Conservation (phyloP, 129 eudicot species). For the Heracleum sosnowskyi region DNA sequence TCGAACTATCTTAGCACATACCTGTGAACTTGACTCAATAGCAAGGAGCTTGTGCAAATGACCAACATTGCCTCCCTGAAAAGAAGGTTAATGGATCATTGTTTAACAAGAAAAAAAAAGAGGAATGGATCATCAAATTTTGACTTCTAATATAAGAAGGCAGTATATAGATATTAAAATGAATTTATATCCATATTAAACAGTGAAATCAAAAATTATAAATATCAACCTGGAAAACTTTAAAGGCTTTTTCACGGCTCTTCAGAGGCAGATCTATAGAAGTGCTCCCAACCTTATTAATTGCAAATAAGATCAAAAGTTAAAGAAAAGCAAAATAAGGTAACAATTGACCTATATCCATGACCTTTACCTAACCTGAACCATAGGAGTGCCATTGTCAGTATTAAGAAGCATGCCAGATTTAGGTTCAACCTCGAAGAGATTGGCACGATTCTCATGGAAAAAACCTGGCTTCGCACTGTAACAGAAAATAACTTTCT, state of each 20-base stretch:
- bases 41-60: slow-evolving; percentile 84
- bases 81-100: slow-evolving; percentile 3
- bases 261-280: slow-evolving; percentile 34
- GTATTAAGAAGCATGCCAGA: slow-evolving; percentile 96
- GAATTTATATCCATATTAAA: neutral
- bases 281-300: slow-evolving; percentile 55
- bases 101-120: neutral
- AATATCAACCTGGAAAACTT: slow-evolving; percentile 73
- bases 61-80: slow-evolving; percentile 97
- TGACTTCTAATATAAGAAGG: neutral
- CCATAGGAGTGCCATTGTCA: slow-evolving; percentile 96
- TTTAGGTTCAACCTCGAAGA: slow-evolving; percentile 79
- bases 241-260: slow-evolving; percentile 38
- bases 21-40: slow-evolving; percentile 95
- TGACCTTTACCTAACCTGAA: slow-evolving; percentile 54
- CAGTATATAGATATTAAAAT: neutral
- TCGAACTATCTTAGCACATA: slow-evolving; percentile 14
- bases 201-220: neutral
- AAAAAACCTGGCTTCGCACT: slow-evolving; percentile 98
- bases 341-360: too few species aligned
- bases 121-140: slow-evolving; percentile 2
- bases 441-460: slow-evolving; percentile 78
- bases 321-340: neutral
- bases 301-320: slow-evolving; percentile 8
- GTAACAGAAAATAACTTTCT: slow-evolving; percentile 9